Base-by-base conservation (phyloP, 208 protist genomes). In the Trypanosoma rangeli region DNA sequence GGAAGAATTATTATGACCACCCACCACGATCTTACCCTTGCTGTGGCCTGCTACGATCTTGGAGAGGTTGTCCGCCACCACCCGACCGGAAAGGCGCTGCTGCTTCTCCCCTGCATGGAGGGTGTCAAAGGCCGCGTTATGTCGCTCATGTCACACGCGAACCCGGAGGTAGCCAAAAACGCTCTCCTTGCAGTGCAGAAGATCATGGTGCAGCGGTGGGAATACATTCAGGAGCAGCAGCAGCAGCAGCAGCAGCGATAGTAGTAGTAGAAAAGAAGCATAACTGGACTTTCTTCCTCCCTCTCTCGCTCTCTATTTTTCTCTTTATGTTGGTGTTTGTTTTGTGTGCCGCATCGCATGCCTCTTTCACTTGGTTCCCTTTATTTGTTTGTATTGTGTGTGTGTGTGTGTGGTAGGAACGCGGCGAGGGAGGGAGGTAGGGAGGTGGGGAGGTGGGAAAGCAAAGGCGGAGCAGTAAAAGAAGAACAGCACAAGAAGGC, bases 181-280 rank as follows among this genome's bases (percentile, higher is more conserved):
- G 94, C 94, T 24, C 80, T 98, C 24, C 78, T 97, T 16, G 87
- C 87, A 58, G 93, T 94, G 29, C 94, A 98, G 76, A 97, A 97
- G 75, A 93, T 98, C 50, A 94, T 98, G 90, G 90, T 97, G 48
- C 91, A 97, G 78, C 87, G 89, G 1, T 97, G 92, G 92, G 92
- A 97, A 79, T 97, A 85, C 70, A 94, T 96, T 37, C 74, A 92
- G 65, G 60, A 73, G 16, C 68, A 82, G 33, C 60, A 78, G 53
- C 73, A 64, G 49, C n/a, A 66, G 15, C 13, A 46, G 42, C 12
- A 46, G 42, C 13, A 46, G 42, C 15, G 42, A 8, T 46, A n/a
- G 15, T 46, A 46, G 42, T 18, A 46, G 42, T 46, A 46, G 42
- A 1, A 46, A 18, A 46, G 42, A 46, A 5, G 13, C 8, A 16